phyloP scores from a whole-genome alignment of 2,329 filamentous ascomycete genomes.

The Pyrenophora teres region DNA sequence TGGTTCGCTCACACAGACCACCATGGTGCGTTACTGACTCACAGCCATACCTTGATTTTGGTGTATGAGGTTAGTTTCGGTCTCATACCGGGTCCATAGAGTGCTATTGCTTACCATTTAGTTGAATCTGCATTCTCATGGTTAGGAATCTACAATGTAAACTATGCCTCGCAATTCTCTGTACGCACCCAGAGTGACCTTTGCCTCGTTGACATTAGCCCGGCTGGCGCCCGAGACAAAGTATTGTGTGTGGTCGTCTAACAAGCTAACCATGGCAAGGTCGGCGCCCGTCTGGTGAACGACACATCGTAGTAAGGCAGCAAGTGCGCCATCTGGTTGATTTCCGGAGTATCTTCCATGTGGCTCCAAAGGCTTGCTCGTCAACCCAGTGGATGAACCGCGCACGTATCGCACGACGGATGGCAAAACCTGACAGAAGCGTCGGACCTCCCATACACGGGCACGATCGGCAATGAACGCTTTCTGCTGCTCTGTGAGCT shows the following conservation, averaged over 20 bases:
- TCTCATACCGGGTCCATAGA: too few relatives aligned
- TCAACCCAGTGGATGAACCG: background rate
- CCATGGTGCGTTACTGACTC: slow-evolving; percentile 13
- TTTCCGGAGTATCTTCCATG: background rate
- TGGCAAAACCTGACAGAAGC: slow-evolving; percentile 11
- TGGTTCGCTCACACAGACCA: slow-evolving; percentile 12
- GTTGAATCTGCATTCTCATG: slow-evolving; percentile 5
- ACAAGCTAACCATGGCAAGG: slow-evolving; percentile 10
- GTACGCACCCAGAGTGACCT: slow-evolving; percentile 9
- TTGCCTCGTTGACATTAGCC: slow-evolving; percentile 3
- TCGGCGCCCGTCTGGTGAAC: slow-evolving; percentile 8
- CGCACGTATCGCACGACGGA: slow-evolving; percentile 9
- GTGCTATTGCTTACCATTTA: background rate
- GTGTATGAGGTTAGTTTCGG: too few relatives aligned
- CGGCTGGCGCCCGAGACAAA: slow-evolving; percentile 12
- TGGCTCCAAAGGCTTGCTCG: slow-evolving; percentile 1
- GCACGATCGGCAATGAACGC: slow-evolving; percentile 9
- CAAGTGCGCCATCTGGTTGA: slow-evolving; percentile 9
- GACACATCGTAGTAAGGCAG: slow-evolving; percentile 10
- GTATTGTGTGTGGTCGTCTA: slow-evolving; percentile 13
- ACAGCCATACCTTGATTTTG: slow-evolving; percentile 4
- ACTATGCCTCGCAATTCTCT: background rate
- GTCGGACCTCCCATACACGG: slow-evolving; percentile 12
- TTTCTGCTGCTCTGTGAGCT: slow-evolving; percentile 10
- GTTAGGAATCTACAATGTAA: background rate